Evolutionary conservation across 2,329 filamentous ascomycete genomes (phyloP).

Genomic region (Penicillium sp.): DNA sequence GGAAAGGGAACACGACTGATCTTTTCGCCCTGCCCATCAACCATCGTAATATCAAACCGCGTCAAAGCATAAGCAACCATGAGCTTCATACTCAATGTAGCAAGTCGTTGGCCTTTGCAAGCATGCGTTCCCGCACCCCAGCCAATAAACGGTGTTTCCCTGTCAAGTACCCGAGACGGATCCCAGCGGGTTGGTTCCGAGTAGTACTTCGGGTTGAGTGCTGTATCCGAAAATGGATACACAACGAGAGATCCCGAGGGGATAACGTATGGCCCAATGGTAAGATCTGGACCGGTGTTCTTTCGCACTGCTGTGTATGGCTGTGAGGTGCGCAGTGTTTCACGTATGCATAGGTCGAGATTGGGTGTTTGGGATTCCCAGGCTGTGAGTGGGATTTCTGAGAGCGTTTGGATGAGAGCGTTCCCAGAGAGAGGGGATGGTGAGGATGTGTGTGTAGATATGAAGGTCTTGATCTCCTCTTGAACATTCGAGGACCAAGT

Average conservation of each 20-base stretch:
- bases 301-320: conserved; percentile 13
- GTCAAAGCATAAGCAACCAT: conserved; percentile 4
- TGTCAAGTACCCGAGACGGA: conserved; percentile 5
- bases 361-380: conserved; percentile 11
- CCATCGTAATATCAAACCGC: conserved; percentile 7
- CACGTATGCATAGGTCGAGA: conserved; percentile 11
- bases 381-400: conserved; percentile 2
- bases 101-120: conserved; percentile 16
- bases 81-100: conserved; percentile 11
- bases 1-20: not conserved
- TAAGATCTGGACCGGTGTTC: conserved; percentile 9
- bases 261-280: conserved; percentile 2
- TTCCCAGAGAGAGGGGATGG: not conserved
- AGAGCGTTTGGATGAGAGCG: conserved; percentile 1
- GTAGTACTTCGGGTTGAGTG: conserved; percentile 6
- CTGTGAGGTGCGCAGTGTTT: conserved; percentile 11
- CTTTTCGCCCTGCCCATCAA: not conserved
- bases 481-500: conserved; percentile 1
- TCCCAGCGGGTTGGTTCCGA: conserved; percentile 10
- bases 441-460: not conserved
- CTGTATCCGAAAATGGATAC: conserved; percentile 14
- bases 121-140: conserved; percentile 12
- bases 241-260: conserved; percentile 6
- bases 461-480: conserved; percentile 4
- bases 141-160: conserved; percentile 1